Percentiles rank a stretch among this genome's conserved stretches.
These are phyloP conservation scores for Aquilaria sinensis DNA, from an alignment of 345 rosid genomes.

Conservation along the genomic window DNA sequence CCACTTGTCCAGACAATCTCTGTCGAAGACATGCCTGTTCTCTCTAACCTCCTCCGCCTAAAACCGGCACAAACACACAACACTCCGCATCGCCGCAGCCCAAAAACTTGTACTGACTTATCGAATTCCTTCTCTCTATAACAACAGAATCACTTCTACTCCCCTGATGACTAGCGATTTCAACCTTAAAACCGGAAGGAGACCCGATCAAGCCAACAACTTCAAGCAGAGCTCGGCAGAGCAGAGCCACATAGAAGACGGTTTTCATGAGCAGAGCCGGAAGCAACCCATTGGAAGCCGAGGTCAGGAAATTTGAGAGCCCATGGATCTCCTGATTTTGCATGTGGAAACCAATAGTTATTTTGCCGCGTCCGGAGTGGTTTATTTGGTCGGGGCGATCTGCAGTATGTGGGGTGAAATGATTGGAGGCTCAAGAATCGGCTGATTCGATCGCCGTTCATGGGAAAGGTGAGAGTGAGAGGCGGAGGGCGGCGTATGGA, in stretches of 20 bases:
- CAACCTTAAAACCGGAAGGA: conserved; percentile 11
- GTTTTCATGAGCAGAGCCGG: conserved; percentile 67
- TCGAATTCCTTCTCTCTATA: conserved; percentile 37
- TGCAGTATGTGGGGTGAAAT: no score
- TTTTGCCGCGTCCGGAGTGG: no score
- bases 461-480: no score
- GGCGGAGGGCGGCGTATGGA: no score
- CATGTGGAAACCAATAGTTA: no score
- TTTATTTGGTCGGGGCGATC: no score
- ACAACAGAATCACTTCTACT: conserved; percentile 3
- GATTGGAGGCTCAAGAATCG: no score
- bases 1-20: conserved; percentile 68
- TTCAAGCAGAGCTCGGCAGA: conserved; percentile 45
- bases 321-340: conserved; percentile 32
- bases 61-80: conserved; percentile 68
- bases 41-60: conserved; percentile 73
- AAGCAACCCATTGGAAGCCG: conserved; percentile 51
- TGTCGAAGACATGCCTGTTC: conserved; percentile 86
- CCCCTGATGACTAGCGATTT: conserved; percentile 18
- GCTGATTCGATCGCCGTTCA: no score
- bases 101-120: conserved; percentile 47
- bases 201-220: conserved; percentile 17
- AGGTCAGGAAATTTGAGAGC: conserved; percentile 56
- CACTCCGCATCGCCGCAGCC: conserved; percentile 27
- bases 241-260: conserved; percentile 44